These are phyloP conservation scores for Puccinia brachypodii DNA, from an alignment of 1,284 basidiomycete species.

Conservation along the genomic window DNA sequence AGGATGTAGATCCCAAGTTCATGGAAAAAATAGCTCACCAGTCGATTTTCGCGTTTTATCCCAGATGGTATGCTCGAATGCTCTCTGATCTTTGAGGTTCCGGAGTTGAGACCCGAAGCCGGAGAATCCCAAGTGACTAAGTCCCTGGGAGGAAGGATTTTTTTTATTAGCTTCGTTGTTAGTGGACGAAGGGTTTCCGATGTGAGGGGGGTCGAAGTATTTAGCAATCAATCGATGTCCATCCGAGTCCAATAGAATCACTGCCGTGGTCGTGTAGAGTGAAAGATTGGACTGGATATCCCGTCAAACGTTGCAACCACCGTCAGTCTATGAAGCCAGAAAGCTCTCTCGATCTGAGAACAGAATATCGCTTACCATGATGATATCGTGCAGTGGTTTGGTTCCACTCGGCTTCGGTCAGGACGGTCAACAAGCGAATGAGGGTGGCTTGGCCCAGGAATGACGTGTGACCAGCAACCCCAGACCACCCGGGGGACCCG, in stretches of 20 bases:
- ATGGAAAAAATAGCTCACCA: slow-evolving; percentile 63
- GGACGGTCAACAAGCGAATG: too few species aligned
- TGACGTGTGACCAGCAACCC: too few species aligned
- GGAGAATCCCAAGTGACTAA: slow-evolving; percentile 48
- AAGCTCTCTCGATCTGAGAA: neutral
- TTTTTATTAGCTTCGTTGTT: slow-evolving; percentile 62
- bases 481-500: too few species aligned
- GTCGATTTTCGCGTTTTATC: slow-evolving; percentile 90
- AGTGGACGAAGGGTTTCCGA: slow-evolving; percentile 55
- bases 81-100: slow-evolving; percentile 85
- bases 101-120: slow-evolving; percentile 64
- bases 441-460: too few species aligned
- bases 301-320: neutral
- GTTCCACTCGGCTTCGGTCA: too few species aligned
- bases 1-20: neutral
- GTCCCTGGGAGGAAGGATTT: slow-evolving; percentile 38
- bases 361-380: neutral
- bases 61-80: slow-evolving; percentile 92
- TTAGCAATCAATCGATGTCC: slow-evolving; percentile 92
- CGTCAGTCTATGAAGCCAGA: neutral
- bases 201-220: slow-evolving; percentile 79
- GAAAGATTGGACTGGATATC: slow-evolving; percentile 69
- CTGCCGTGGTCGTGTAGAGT: slow-evolving; percentile 78
- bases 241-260: slow-evolving; percentile 89
- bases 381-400: too few species aligned